Evolutionary conservation across 2,329 filamentous ascomycete genomes (phyloP).

Genomic region (Cladophialophora yegresii): DNA sequence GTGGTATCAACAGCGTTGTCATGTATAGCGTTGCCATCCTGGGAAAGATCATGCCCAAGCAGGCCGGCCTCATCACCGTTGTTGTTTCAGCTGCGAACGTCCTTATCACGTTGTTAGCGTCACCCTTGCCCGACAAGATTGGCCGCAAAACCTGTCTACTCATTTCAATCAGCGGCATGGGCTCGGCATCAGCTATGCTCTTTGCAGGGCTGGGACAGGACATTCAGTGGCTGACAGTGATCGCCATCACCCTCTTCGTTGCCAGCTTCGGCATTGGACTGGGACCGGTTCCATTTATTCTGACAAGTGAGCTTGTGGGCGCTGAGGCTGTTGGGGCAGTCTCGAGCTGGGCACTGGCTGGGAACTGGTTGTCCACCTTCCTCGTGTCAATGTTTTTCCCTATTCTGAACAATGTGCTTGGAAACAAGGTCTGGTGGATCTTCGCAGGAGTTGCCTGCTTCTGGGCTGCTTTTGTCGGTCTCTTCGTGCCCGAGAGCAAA

Average conservation of each 20-base stretch:
- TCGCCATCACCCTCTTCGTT: slow-evolving; percentile 82
- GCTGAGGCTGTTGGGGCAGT: slow-evolving; percentile 88
- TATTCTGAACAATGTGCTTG: slow-evolving; percentile 72
- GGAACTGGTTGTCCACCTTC: slow-evolving; percentile 90
- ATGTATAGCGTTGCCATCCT: slow-evolving; percentile 97
- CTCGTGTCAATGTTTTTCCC: slow-evolving; percentile 95
- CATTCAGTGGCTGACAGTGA: slow-evolving; percentile 71
- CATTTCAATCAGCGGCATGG: slow-evolving; percentile 81
- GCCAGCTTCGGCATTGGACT: slow-evolving; percentile 86
- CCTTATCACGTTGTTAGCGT: slow-evolving; percentile 73
- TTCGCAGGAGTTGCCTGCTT: slow-evolving; percentile 73
- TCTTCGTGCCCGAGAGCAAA: slow-evolving; percentile 80
- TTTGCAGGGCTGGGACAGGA: slow-evolving; percentile 76
- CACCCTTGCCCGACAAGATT: slow-evolving; percentile 77
- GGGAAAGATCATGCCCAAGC: slow-evolving; percentile 74
- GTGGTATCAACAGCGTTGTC: slow-evolving; percentile 93
- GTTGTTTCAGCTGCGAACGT: slow-evolving; percentile 85
- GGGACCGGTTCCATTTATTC: slow-evolving; percentile 90
- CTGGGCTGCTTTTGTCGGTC: slow-evolving; percentile 70
- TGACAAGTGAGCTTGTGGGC: slow-evolving; percentile 85
- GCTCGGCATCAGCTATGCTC: slow-evolving; percentile 71
- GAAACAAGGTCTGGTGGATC: slow-evolving; percentile 87
- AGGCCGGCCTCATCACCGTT: slow-evolving; percentile 81
- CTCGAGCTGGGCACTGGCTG: slow-evolving; percentile 81
- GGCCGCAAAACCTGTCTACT: slow-evolving; percentile 85